Evolutionary conservation across 495 filamentous ascomycete species (phyloP).

Genomic region (Bryoglossum gracile): DNA sequence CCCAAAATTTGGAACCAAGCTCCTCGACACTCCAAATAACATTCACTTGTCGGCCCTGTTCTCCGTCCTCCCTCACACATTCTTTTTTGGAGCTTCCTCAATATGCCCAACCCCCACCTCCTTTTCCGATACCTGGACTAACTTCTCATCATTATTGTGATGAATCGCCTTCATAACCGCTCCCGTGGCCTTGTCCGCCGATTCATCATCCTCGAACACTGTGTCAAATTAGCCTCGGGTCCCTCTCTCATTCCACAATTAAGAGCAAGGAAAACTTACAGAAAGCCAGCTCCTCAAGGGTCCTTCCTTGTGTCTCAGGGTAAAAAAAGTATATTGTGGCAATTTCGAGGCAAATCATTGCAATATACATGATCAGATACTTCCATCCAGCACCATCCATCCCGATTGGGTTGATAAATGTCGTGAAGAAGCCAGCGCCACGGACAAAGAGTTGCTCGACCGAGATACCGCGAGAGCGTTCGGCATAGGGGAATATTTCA

Average conservation of each 20-base stretch:
- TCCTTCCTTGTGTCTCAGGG: slow-evolving; percentile 53
- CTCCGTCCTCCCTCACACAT: too few relatives aligned
- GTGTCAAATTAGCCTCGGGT: background rate
- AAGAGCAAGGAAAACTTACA: slow-evolving; percentile 33
- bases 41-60: too few relatives aligned
- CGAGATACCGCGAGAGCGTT: slow-evolving; percentile 40
- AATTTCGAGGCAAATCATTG: slow-evolving; percentile 52
- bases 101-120: too few relatives aligned
- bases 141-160: too few relatives aligned
- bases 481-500: slow-evolving; percentile 48
- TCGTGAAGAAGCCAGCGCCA: slow-evolving; percentile 35
- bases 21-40: too few relatives aligned
- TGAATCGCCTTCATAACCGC: background rate
- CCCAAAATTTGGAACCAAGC: too few relatives aligned
- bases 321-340: slow-evolving; percentile 56
- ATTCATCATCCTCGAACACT: slow-evolving; percentile 1
- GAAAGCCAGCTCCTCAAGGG: slow-evolving; percentile 59
- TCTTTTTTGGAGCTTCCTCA: too few relatives aligned
- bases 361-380: slow-evolving; percentile 53
- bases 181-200: background rate
- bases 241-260: background rate
- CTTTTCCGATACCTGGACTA: too few relatives aligned
- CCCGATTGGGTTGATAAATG: slow-evolving; percentile 57
- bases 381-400: slow-evolving; percentile 53
- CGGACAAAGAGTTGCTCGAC: slow-evolving; percentile 46